A percentile compares a stretch with the other conserved stretches of the same genome.
phyloP scores from a whole-genome alignment of 441 rosid genomes.

The Jatropha podagrica region DNA sequence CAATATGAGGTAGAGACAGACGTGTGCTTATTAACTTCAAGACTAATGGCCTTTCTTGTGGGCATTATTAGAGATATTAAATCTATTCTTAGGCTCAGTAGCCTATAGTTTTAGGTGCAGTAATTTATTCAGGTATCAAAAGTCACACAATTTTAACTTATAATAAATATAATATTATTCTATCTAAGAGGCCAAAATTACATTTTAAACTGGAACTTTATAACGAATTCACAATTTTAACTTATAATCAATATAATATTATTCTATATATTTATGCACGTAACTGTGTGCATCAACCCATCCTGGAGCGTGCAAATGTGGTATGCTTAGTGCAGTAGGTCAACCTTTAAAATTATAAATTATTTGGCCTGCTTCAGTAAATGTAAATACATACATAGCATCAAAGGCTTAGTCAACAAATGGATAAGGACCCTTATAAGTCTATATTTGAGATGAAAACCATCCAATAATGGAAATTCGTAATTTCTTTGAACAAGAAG shows the following conservation, averaged over 20 bases:
- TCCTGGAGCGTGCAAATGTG: too few relatives aligned
- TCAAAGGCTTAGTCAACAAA: neutral
- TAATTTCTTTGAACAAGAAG: conserved; percentile 3
- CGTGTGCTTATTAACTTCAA: neutral
- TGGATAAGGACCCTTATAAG: neutral
- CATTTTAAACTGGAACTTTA: neutral
- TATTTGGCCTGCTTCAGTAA: neutral
- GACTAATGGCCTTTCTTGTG: neutral
- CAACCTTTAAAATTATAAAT: too few relatives aligned
- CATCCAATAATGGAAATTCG: neutral
- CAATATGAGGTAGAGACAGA: neutral
- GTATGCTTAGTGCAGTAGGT: too few relatives aligned
- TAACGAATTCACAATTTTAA: neutral
- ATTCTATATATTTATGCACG: neutral
- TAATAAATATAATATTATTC: too few relatives aligned
- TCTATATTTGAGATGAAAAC: conserved; percentile 12
- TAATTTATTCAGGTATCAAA: neutral
- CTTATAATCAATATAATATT: too few relatives aligned
- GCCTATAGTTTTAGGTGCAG: neutral
- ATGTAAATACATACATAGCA: neutral
- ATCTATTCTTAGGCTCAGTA: too few relatives aligned
- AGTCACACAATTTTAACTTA: too few relatives aligned
- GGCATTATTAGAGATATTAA: neutral
- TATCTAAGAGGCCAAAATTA: too few relatives aligned
- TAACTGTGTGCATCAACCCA: too few relatives aligned